Conservation (phyloP, 1,139 yeast species). For the Hemisphaericaspora subhashii region DNA sequence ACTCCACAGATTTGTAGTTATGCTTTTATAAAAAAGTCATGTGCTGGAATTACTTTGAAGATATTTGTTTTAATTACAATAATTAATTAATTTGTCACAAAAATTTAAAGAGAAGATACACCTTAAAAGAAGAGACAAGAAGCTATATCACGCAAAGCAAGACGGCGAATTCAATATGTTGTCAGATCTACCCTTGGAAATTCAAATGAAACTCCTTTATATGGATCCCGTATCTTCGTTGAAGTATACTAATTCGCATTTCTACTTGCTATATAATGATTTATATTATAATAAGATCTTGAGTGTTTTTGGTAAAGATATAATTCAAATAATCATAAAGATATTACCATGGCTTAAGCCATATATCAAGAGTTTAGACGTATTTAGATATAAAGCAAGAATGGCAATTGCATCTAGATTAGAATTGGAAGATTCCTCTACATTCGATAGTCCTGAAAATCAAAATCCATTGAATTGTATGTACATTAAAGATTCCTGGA, state of each 20-base stretch:
- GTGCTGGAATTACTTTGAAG: too few relatives aligned
- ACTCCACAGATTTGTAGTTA: too few relatives aligned
- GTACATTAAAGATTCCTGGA: slow-evolving; percentile 55
- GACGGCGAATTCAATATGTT: too few relatives aligned
- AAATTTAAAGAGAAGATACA: too few relatives aligned
- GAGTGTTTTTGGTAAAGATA: slow-evolving; percentile 43
- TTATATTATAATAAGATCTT: slow-evolving; percentile 45
- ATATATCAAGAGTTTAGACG: slow-evolving; percentile 50
- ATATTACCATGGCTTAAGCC: slow-evolving; percentile 43
- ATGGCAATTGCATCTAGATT: slow-evolving; percentile 34
- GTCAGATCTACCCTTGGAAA: slow-evolving; percentile 49
- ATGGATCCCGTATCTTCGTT: slow-evolving; percentile 45
- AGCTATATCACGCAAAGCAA: too few relatives aligned
- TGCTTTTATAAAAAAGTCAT: too few relatives aligned
- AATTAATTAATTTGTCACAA: too few relatives aligned
- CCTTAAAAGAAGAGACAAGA: not conserved
- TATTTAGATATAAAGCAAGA: slow-evolving; percentile 39
- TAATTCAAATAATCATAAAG: slow-evolving; percentile 26
- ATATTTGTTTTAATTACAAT: too few relatives aligned
- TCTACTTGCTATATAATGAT: slow-evolving; percentile 51
- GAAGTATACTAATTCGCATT: slow-evolving; percentile 41
- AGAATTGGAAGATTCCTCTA: slow-evolving; percentile 20
- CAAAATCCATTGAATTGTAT: slow-evolving; percentile 23
- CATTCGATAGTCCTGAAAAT: too few relatives aligned
- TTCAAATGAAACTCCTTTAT: slow-evolving; percentile 42